Conservation (phyloP, 164 flowering plant genomes). For the Cinnamomum chago region DNA sequence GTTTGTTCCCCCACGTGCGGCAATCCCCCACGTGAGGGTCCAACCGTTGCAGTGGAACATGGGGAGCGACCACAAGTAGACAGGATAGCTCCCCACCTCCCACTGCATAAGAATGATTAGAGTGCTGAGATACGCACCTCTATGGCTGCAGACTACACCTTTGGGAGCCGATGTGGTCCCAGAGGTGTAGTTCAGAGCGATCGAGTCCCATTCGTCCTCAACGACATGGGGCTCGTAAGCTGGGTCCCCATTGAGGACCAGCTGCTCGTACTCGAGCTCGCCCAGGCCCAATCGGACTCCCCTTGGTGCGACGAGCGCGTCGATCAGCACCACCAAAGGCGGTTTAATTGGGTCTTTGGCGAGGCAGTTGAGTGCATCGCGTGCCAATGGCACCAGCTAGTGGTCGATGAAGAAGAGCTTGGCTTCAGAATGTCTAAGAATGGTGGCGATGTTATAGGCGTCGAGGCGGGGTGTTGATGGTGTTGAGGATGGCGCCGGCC, state of each 20-base stretch:
- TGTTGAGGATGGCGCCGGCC: conserved; percentile 87
- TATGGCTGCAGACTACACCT: conserved; percentile 86
- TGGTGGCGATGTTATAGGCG: conserved; percentile 52
- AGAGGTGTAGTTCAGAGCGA: conserved; percentile 79
- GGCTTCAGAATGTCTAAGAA: conserved; percentile 80
- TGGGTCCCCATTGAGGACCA: conserved; percentile 44
- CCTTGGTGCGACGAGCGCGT: conserved; percentile 48
- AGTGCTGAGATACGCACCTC: conserved; percentile 80
- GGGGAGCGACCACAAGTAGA: conserved; percentile 89
- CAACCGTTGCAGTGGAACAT: conserved; percentile 99
- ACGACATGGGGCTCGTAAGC: conserved; percentile 14
- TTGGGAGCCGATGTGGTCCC: conserved; percentile 89
- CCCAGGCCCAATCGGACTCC: conserved; percentile 30
- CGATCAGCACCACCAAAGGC: conserved; percentile 57
- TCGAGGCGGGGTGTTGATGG: conserved; percentile 76
- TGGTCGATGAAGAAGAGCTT: conserved; percentile 73
- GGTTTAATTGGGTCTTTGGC: conserved; percentile 3
- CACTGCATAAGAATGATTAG: conserved; percentile 63
- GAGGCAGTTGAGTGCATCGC: conserved; percentile 42
- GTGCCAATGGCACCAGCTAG: conserved; percentile 43
- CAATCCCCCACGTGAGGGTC: conserved; percentile 94
- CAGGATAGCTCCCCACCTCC: conserved; percentile 71
- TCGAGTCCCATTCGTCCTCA: conserved; percentile 75
- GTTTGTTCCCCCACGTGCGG: conserved; percentile 92
- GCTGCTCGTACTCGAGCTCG: conserved; percentile 66